These are phyloP conservation scores for Eremochloa ophiuroides DNA, from an alignment of 176 grass and related monocot genomes.

Conservation along the genomic window DNA sequence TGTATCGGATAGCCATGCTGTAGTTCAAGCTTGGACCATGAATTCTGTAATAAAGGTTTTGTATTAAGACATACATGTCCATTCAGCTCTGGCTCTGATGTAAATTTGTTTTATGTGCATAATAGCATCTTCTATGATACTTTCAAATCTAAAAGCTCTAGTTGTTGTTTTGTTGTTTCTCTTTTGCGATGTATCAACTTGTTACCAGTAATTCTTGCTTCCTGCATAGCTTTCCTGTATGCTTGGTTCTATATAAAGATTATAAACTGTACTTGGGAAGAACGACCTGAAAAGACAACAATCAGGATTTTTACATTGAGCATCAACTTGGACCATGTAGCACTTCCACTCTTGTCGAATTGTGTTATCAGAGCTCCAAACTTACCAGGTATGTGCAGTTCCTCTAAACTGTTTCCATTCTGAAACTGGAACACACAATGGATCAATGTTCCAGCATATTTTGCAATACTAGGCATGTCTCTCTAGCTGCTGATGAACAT, in stretches of 20 bases:
- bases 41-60: background rate
- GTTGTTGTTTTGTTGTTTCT: background rate
- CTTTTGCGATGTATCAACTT: slow-evolving; percentile 5
- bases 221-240: background rate
- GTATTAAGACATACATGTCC: background rate
- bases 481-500: background rate
- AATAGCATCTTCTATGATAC: background rate
- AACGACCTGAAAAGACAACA: background rate
- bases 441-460: background rate
- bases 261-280: background rate
- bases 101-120: slow-evolving; percentile 7
- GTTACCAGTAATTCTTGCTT: background rate
- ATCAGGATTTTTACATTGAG: background rate
- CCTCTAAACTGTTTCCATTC: slow-evolving; percentile 8
- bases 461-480: slow-evolving; percentile 5
- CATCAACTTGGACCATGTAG: background rate
- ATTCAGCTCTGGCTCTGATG: background rate
- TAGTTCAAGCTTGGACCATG: background rate
- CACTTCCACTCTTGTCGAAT: background rate
- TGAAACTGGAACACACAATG: background rate
- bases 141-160: background rate
- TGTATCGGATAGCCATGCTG: background rate
- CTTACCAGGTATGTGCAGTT: background rate
- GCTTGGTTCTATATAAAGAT: slow-evolving; percentile 16
- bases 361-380: background rate